phyloP scores from a whole-genome alignment of 495 filamentous ascomycete genomes.

The Polyplosphaeria fusca region DNA sequence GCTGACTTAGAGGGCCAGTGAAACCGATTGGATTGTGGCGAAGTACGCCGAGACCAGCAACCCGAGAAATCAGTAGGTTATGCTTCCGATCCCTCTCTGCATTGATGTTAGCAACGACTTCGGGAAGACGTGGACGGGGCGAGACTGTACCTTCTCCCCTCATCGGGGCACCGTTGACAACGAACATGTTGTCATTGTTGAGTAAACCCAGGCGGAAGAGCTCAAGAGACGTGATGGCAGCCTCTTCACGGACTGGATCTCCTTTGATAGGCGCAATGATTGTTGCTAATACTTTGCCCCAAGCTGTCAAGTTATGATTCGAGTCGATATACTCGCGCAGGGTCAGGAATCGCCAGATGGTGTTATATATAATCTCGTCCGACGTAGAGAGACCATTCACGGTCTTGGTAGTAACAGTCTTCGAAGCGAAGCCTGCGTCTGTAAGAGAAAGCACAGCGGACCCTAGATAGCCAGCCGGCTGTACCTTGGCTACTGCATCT shows the following conservation, averaged over 20 bases:
- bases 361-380: slow-evolving; percentile 74
- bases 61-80: slow-evolving; percentile 76
- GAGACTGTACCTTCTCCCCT: slow-evolving; percentile 23
- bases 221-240: slow-evolving; percentile 32
- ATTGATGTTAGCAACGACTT: slow-evolving; percentile 1
- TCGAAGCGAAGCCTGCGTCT: slow-evolving; percentile 57
- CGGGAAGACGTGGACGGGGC: slow-evolving; percentile 37
- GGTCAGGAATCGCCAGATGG: slow-evolving; percentile 83
- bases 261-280: slow-evolving; percentile 59
- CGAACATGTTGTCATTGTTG: slow-evolving; percentile 55
- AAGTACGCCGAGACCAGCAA: slow-evolving; percentile 76
- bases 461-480: slow-evolving; percentile 53
- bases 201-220: slow-evolving; percentile 42
- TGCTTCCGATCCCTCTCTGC: slow-evolving; percentile 34
- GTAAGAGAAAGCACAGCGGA: slow-evolving; percentile 47
- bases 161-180: slow-evolving; percentile 32
- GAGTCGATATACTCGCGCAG: slow-evolving; percentile 79
- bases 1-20: slow-evolving; percentile 88
- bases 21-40: slow-evolving; percentile 84
- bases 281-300: slow-evolving; percentile 70
- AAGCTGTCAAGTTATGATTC: slow-evolving; percentile 74
- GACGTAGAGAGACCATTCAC: slow-evolving; percentile 35
- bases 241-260: slow-evolving; percentile 42
- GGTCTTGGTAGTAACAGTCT: slow-evolving; percentile 54
- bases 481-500: slow-evolving; percentile 33